Evolutionary conservation across 139 green algal species (phyloP).

Genomic region (Chlorella sp.): DNA sequence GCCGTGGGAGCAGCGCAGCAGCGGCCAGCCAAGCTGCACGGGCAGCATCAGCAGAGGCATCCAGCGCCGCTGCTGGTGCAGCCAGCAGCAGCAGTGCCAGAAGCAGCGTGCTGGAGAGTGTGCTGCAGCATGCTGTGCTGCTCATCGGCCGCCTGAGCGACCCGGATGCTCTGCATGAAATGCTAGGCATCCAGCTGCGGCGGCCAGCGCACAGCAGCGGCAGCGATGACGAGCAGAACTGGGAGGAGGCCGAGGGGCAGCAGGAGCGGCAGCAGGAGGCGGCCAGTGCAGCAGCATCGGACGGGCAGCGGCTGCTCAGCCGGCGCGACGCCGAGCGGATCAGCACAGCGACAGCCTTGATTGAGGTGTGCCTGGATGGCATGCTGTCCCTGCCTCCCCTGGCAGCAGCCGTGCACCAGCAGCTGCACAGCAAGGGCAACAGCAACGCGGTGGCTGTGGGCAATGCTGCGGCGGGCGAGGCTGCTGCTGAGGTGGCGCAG

Average conservation of each 20-base stretch:
- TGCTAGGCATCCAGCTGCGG: not conserved
- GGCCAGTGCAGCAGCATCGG: not conserved
- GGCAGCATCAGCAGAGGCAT: not conserved
- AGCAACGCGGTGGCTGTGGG: not conserved
- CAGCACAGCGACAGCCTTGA: not conserved
- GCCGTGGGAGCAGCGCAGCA: not conserved
- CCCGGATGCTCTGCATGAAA: slow-evolving; percentile 5
- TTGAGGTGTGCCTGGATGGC: slow-evolving; percentile 26
- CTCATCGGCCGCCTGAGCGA: slow-evolving; percentile 17
- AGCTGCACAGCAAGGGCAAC: slow-evolving; percentile 24
- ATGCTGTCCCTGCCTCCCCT: slow-evolving; percentile 13
- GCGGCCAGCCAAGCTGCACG: not conserved
- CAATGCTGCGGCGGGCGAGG: not conserved
- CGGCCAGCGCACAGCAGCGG: not conserved
- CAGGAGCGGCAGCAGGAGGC: too few relatives aligned
- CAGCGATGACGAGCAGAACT: not conserved
- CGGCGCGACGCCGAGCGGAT: not conserved
- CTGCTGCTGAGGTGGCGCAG: not conserved
- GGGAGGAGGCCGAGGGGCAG: not conserved
- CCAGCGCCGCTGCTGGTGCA: not conserved
- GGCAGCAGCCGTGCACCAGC: slow-evolving; percentile 5
- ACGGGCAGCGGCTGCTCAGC: not conserved
- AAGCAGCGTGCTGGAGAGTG: not conserved
- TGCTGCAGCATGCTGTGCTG: slow-evolving; percentile 27
- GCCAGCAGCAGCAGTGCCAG: not conserved